Evolutionary conservation across 495 filamentous ascomycete species (phyloP), one percentile per base, ranked within the genome.

Genomic region (Lophiotrema nucula): DNA sequence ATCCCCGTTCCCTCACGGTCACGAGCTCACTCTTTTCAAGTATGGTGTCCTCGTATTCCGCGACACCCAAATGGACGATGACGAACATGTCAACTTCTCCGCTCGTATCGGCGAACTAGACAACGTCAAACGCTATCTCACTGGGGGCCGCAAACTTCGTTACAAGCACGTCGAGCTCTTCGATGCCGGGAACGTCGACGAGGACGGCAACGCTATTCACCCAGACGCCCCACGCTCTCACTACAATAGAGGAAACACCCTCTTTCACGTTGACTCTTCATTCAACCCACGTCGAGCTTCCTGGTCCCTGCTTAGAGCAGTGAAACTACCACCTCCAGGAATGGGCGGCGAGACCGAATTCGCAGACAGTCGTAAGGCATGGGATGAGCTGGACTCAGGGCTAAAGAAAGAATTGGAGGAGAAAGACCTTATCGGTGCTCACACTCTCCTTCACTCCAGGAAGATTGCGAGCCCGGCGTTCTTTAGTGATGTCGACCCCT

Each of bases 241-340:
- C 27, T 53, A 62, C 49, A 58, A 53, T 39, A 62, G 53, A 55
- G 64, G 81, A 33, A 86, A 86, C 60, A 70, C 67, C 6, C 70
- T 84, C n/a, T 86, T 79, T 67, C 83, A 86, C 60, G 76, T 76
- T 4, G 83, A 85, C 65, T 79, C 76, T 16, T 74, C 73, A 13
- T 86, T 83, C 68, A 85, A 86, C 64, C 81, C 82, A 8, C 79
- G 80, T 0, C 77, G 83, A 23, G 79, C 81, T 1, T 71, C 68
- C 12, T 79, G 78, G 71, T 83, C 79, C 15, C 67, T 83, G 0
- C 72, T 86, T 1, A 72, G 75, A 2, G 79, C 81, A 8, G 69
- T 73, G 18, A 71, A 74, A 46, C 70, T 85, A 4, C 81, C 81
- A 2, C 81, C 83, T 0, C 51, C 69, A 0, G 72, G 71, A 2